phyloP scores from a whole-genome alignment of 805 yeast genomes.

The Zygosaccharomyces bisporus region DNA sequence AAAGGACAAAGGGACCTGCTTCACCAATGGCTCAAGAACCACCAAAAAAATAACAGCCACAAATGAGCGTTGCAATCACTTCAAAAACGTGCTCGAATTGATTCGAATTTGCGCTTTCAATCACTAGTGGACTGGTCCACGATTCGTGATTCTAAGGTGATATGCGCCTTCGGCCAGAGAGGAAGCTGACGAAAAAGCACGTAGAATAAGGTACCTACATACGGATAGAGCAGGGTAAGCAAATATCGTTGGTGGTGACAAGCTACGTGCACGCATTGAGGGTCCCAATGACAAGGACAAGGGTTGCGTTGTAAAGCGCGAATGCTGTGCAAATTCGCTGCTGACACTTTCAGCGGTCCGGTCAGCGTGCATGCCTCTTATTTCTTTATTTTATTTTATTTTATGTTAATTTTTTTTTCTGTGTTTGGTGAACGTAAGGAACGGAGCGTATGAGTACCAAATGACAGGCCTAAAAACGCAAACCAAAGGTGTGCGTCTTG shows the following conservation, averaged over 20 bases:
- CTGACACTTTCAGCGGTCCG: too few species aligned
- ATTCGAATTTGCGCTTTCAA: neutral
- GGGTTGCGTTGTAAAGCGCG: neutral
- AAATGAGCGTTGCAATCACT: neutral
- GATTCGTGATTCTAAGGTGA: neutral
- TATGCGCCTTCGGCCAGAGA: neutral
- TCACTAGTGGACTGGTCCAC: neutral
- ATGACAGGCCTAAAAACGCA: too few species aligned
- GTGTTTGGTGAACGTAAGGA: too few species aligned
- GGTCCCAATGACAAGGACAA: neutral
- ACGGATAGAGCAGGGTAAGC: neutral
- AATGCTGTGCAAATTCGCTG: neutral
- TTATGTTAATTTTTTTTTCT: too few species aligned
- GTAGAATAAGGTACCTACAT: too few species aligned
- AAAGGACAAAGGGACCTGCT: neutral
- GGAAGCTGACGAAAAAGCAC: neutral
- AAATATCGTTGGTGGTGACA: neutral
- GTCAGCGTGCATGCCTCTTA: too few species aligned
- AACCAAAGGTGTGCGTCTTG: too few species aligned
- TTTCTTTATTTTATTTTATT: too few species aligned
- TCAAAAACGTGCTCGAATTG: neutral
- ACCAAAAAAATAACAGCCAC: neutral
- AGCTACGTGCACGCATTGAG: too few species aligned
- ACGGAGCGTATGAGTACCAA: too few species aligned
- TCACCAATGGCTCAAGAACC: slow-evolving; percentile 5